Conservation (phyloP, 2,329 filamentous ascomycete species). For the Paecilomyces variotii region DNA sequence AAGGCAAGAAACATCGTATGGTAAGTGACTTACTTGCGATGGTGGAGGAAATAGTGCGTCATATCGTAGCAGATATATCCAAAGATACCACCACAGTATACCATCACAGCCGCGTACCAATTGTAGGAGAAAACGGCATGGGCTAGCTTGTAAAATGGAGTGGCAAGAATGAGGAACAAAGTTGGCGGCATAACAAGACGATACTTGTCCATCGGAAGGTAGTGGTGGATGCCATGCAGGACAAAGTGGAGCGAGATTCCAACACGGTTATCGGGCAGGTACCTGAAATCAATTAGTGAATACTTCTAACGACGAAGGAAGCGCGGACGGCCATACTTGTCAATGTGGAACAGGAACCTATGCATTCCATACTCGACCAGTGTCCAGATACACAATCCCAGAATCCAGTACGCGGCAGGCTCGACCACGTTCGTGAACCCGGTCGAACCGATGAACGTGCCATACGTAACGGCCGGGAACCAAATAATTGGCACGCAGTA, state of each 20-base stretch:
- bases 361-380: slow-evolving; percentile 85
- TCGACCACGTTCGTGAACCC: slow-evolving; percentile 47
- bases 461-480: slow-evolving; percentile 73
- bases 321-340: slow-evolving; percentile 58
- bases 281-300: slow-evolving; percentile 44
- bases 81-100: slow-evolving; percentile 85
- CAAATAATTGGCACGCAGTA: slow-evolving; percentile 79
- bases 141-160: slow-evolving; percentile 87
- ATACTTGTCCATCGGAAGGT: slow-evolving; percentile 98
- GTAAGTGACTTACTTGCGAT: slow-evolving; percentile 59
- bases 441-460: slow-evolving; percentile 55
- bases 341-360: slow-evolving; percentile 86
- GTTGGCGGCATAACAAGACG: slow-evolving; percentile 94
- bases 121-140: slow-evolving; percentile 74
- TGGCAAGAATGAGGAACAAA: slow-evolving; percentile 73
- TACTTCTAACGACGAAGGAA: background rate
- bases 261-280: slow-evolving; percentile 85
- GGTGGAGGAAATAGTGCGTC: slow-evolving; percentile 98
- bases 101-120: slow-evolving; percentile 71
- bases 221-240: slow-evolving; percentile 95
- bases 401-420: slow-evolving; percentile 55
- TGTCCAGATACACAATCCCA: slow-evolving; percentile 76
- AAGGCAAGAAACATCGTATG: background rate
- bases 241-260: slow-evolving; percentile 82
- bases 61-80: slow-evolving; percentile 95